Evolutionary conservation across 2,329 filamentous ascomycete species (phyloP), one percentile per base, ranked within the genome.

Genomic region (Venturiaceae sp.): DNA sequence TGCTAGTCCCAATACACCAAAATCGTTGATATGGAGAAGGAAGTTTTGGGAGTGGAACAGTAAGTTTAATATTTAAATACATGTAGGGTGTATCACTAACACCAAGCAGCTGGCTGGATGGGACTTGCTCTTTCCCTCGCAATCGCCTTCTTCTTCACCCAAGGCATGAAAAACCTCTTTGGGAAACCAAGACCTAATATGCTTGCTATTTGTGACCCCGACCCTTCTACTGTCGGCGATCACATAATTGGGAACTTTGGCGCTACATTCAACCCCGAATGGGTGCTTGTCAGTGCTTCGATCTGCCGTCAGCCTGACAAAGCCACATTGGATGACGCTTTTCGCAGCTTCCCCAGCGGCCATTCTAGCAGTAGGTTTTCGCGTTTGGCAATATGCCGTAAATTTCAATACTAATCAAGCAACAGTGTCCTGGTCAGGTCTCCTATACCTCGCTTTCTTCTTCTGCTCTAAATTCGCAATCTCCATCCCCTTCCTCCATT

Each of bases 31-130:
- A 47, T 91, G 89, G 85, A 83, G 82, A 68, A 82, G 89, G 63
- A 96, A 94, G 74, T 71, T 96, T 1, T 96, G 92, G 91, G 92
- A 96, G 71, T 84, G 89, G 70, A 90, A 96, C 68, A 84, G 60
- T 64, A 54, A 19, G 46, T n/a, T n/a, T n/a, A n/a, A n/a, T n/a
- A n/a, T n/a, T n/a, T n/a, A n/a, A n/a, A 47, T 5, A 28, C n/a
- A 26, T 39, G 19, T 30, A 55, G 19, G 13, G 19, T 13, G 7
- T 58, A 11, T 7, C 13, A 58, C 41, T 11, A 8, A 34, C 19
- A 13, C 26, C 36, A 14, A 57, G 21, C 34, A 57, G 70, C 84
- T 2, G 91, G 89, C 60, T 90, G 87, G 83, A 83, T 96, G 66
- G 92, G 92, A 0, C 79, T 96, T 2, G 88, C 79, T 0, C 77